Percentiles rank a stretch among this genome's conserved stretches.
Conservation (phyloP, 306 rosid genomes). For the Casuarina cunninghamiana region DNA sequence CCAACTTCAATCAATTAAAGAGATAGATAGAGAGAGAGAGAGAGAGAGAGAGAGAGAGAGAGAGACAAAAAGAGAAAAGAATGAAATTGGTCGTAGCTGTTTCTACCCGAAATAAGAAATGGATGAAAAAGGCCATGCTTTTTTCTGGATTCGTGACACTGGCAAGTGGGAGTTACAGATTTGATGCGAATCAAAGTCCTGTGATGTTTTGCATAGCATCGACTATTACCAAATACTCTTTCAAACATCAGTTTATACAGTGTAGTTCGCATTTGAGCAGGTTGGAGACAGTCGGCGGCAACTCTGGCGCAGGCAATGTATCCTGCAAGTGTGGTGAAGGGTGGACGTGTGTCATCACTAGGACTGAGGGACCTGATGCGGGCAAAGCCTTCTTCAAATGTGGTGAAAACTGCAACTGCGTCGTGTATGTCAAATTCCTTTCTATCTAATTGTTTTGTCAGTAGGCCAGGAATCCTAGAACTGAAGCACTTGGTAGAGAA, state of each 20-base stretch:
- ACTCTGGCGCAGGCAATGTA: constrained; percentile 22
- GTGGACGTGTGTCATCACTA: constrained; percentile 50
- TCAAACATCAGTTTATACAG: background rate
- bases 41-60: fast-evolving
- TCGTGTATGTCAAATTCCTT: constrained; percentile 24
- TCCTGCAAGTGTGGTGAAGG: constrained; percentile 39
- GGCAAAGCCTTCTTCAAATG: constrained; percentile 48
- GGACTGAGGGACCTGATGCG: constrained; percentile 44
- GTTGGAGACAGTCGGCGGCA: constrained; percentile 11
- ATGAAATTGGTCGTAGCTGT: no score
- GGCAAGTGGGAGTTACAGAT: no score
- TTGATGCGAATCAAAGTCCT: no score
- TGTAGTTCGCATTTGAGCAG: constrained; percentile 9
- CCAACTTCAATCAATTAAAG: no score
- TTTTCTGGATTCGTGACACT: no score
- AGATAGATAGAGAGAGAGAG: no score
- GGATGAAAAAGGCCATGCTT: no score
- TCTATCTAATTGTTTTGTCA: background rate
- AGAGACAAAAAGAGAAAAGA: no score
- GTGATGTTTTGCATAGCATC: background rate
- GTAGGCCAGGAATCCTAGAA: background rate
- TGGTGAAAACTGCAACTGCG: constrained; percentile 40
- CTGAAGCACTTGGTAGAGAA: background rate
- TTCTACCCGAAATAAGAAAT: no score
- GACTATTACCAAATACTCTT: background rate